phyloP scores from a whole-genome alignment of 2,329 filamentous ascomycete species.

The Dactylellina drechsleri region DNA sequence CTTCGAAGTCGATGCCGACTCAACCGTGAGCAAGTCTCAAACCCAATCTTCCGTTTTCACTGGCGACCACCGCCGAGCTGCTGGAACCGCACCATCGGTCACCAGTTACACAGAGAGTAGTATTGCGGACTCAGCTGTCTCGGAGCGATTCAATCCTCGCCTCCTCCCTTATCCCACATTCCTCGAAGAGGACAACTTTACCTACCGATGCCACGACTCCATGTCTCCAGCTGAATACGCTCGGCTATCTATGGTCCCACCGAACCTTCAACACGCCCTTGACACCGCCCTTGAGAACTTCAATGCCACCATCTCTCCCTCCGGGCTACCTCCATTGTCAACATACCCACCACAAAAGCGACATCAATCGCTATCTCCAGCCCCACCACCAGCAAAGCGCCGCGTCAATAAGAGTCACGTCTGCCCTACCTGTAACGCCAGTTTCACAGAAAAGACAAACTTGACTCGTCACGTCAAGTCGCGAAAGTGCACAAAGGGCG shows the following conservation, averaged over 20 bases:
- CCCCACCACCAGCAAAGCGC: slow-evolving; percentile 41
- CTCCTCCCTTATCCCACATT: slow-evolving; percentile 38
- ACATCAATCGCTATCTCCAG: slow-evolving; percentile 31
- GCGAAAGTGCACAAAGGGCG: slow-evolving; percentile 37
- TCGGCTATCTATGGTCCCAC: slow-evolving; percentile 28
- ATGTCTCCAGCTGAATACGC: slow-evolving; percentile 35
- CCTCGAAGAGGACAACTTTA: slow-evolving; percentile 34
- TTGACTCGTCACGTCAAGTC: slow-evolving; percentile 51
- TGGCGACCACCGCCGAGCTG: slow-evolving; percentile 30
- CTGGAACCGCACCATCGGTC: slow-evolving; percentile 42
- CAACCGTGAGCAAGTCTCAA: slow-evolving; percentile 52
- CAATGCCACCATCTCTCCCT: slow-evolving; percentile 20
- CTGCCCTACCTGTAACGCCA: slow-evolving; percentile 40
- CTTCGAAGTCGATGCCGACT: slow-evolving; percentile 44
- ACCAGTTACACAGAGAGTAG: slow-evolving; percentile 53
- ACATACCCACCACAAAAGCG: slow-evolving; percentile 32
- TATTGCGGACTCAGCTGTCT: slow-evolving; percentile 43
- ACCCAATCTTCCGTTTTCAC: slow-evolving; percentile 51
- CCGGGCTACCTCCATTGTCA: slow-evolving; percentile 7
- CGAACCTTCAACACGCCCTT: slow-evolving; percentile 33
- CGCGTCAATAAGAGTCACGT: slow-evolving; percentile 31
- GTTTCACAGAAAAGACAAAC: slow-evolving; percentile 51
- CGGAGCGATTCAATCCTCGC: slow-evolving; percentile 41
- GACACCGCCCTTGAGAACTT: slow-evolving; percentile 39
- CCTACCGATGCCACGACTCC: background rate